These are phyloP conservation scores for Acanthamoeba culbertsoni DNA, from an alignment of 208 protist genomes.

Conservation along the genomic window DNA sequence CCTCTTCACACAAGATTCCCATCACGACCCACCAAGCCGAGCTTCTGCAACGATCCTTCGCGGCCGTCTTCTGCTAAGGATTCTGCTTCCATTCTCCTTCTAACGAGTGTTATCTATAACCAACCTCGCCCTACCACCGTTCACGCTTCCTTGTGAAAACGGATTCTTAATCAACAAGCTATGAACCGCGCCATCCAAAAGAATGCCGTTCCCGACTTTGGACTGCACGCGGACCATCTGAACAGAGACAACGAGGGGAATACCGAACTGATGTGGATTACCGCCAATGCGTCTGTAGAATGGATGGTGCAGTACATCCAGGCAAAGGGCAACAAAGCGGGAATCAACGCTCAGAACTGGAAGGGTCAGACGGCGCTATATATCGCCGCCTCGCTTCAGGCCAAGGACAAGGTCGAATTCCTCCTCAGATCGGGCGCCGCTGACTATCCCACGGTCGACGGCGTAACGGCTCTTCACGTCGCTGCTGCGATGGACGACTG, in stretches of 20 bases:
- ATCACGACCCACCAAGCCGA: background rate
- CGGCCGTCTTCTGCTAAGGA: background rate
- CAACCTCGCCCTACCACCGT: background rate
- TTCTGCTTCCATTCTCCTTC: background rate
- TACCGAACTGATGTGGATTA: background rate
- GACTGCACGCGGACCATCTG: background rate
- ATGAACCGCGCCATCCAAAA: background rate
- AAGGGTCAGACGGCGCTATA: background rate
- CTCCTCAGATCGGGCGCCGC: background rate
- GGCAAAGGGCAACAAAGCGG: background rate
- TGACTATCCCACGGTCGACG: background rate
- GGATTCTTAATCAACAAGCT: background rate
- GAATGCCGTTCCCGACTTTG: background rate
- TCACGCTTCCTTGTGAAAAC: background rate
- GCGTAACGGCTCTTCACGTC: background rate
- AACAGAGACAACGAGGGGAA: slow-evolving; percentile 5
- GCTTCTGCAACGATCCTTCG: slow-evolving; percentile 4
- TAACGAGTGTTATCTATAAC: background rate
- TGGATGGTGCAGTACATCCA: background rate
- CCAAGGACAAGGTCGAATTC: slow-evolving; percentile 22
- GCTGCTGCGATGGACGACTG: background rate
- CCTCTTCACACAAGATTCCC: background rate
- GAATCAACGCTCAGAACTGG: background rate
- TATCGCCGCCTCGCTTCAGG: background rate
- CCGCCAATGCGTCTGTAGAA: background rate